Conservation (phyloP, 2,329 filamentous ascomycete genomes). For the Raffaelea arxii region DNA sequence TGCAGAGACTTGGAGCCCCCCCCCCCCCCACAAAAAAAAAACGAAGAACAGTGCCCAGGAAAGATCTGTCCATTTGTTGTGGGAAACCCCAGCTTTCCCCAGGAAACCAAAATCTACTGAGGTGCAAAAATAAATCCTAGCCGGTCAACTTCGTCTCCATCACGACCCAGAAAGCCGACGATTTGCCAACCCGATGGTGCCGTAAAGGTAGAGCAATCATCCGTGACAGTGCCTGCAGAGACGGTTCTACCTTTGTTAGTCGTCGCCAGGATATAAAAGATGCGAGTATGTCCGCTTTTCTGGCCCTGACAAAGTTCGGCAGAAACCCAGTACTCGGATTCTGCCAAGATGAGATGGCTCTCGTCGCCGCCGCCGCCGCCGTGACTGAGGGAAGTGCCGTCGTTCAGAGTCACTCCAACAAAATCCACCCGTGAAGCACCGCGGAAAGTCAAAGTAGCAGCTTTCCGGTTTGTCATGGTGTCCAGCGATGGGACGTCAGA, state of each 20-base stretch:
- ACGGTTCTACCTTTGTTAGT: slow-evolving; percentile 39
- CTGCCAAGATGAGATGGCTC: slow-evolving; percentile 30
- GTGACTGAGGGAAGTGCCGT: slow-evolving; percentile 39
- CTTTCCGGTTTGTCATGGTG: slow-evolving; percentile 20
- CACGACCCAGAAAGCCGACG: slow-evolving; percentile 42
- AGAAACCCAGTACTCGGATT: slow-evolving; percentile 36
- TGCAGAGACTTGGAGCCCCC: background rate
- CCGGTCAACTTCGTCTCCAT: slow-evolving; percentile 46
- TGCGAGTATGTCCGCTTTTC: slow-evolving; percentile 34
- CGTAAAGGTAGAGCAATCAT: slow-evolving; percentile 34
- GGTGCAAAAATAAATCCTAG: slow-evolving; percentile 38
- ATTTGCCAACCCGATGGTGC: slow-evolving; percentile 40
- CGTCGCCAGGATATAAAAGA: slow-evolving; percentile 45
- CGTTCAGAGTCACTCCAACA: slow-evolving; percentile 35
- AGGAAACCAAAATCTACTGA: too few relatives aligned
- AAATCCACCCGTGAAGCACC: slow-evolving; percentile 40
- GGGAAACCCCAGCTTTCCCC: too few relatives aligned
- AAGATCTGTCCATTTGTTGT: too few relatives aligned
- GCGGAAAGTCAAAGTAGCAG: slow-evolving; percentile 31
- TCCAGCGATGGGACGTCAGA: slow-evolving; percentile 38
- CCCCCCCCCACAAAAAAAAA: too few relatives aligned
- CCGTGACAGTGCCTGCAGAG: slow-evolving; percentile 32
- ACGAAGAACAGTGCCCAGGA: too few relatives aligned
- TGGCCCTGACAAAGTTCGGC: slow-evolving; percentile 41
- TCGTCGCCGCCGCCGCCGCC: slow-evolving; percentile 42